Percentiles rank a stretch among this genome's conserved stretches.
Evolutionary conservation across 176 grass and related monocot genomes (phyloP).

Genomic region (Carex parvula): DNA sequence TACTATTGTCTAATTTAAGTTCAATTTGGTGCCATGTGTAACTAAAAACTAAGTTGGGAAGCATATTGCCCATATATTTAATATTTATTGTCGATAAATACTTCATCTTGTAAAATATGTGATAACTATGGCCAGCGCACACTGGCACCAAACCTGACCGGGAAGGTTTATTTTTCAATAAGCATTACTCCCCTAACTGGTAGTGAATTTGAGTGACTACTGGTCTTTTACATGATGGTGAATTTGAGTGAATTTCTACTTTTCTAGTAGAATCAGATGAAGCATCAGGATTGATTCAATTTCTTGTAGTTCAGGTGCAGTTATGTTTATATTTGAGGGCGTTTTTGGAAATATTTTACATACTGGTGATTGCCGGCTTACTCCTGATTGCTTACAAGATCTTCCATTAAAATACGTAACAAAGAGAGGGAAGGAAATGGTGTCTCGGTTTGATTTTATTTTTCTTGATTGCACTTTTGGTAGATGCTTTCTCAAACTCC

Average conservation of each 20-base stretch:
- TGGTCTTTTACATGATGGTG: neutral
- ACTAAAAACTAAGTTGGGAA: neutral
- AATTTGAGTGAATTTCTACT: neutral
- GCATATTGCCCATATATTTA: neutral
- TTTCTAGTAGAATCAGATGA: neutral
- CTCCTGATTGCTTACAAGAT: constrained; percentile 61
- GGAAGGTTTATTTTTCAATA: neutral
- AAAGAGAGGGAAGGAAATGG: constrained; percentile 58
- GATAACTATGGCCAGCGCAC: neutral
- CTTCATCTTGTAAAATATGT: neutral
- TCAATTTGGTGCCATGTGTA: neutral
- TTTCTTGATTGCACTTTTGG: constrained; percentile 86
- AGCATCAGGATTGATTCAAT: neutral
- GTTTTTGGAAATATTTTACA: constrained; percentile 75
- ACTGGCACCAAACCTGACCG: neutral
- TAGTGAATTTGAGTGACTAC: neutral
- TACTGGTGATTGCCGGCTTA: constrained; percentile 76
- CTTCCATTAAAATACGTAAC: constrained; percentile 71
- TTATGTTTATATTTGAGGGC: constrained; percentile 95
- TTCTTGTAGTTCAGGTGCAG: constrained; percentile 42
- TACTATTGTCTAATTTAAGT: neutral
- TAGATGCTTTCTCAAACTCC: constrained; percentile 71
- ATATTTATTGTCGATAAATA: neutral
- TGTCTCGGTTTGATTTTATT: constrained; percentile 53
- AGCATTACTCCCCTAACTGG: neutral